Evolutionary conservation across 164 flowering plant species (phyloP), one percentile per base, ranked within the genome.

Genomic region (Chimonanthus salicifolius): DNA sequence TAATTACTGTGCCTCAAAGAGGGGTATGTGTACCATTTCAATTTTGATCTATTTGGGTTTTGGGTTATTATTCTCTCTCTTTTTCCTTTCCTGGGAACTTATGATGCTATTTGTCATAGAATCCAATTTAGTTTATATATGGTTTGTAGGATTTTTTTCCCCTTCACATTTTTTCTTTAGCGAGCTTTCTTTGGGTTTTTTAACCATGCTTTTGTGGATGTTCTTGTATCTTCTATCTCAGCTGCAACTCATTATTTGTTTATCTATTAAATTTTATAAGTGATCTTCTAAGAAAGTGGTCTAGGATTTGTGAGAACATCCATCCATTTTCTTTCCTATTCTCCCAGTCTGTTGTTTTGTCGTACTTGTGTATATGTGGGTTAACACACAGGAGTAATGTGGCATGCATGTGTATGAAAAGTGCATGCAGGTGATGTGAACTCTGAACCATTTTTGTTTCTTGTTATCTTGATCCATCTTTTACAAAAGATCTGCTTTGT

Each of bases 1-100:
- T 82, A 92, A 90, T 77, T 94, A 88, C 79, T 94, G 97, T 83
- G 93, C 99, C 81, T 94, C 97, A 45, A 91, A 81, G 87, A 87
- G 96, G 77, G 99, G 99, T 92, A 83, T 72, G 82, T 49, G 63
- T 67, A 43, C 50, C 47, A 15, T 72, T 46, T 63, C 11, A 8
- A 64, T 71, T 20, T 44, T 46, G 74, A 20, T 5, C 51, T 11
- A 5, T 21, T 5, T 43, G 13, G 62, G 15, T 11, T 4, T n/a
- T 46, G 7, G 11, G 44, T 63, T 63, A 20, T 63, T 20, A 8
- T 63, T 20, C 44, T 20, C 10, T 3, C 9, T 8, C 11, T 13
- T 44, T 10, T 15, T 66, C 43, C 20, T 4, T 58, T 5, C 58
- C 44, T 21, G 5, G 21, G 44, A 63, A 63, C 66, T 18, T 33